phyloP scores from a whole-genome alignment of 441 rosid species.

The Populus hybrid region DNA sequence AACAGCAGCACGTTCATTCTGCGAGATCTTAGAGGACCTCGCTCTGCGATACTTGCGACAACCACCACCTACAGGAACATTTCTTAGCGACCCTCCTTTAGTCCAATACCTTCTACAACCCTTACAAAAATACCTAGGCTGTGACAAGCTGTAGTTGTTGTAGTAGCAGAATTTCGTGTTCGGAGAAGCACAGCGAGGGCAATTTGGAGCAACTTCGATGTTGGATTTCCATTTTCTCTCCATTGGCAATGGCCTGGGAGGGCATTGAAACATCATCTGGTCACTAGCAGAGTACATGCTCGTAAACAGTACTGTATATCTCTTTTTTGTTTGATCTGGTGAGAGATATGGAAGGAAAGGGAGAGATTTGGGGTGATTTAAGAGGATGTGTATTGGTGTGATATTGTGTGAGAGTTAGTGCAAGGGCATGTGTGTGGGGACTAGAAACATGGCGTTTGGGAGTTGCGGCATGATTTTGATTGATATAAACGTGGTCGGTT shows the following conservation, averaged over 20 bases:
- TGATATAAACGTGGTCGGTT: conserved; percentile 47
- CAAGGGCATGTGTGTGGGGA: conserved; percentile 14
- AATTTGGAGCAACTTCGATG: conserved; percentile 41
- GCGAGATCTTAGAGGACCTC: conserved; percentile 25
- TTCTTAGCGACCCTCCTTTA: conserved; percentile 57
- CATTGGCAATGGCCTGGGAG: conserved; percentile 17
- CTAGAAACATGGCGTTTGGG: conserved; percentile 1
- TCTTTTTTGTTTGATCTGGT: background rate
- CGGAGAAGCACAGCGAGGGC: conserved; percentile 63
- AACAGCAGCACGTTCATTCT: background rate
- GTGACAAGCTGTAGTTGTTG: conserved; percentile 63
- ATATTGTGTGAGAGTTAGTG: conserved; percentile 7
- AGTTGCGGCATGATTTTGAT: background rate
- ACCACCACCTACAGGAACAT: conserved; percentile 61
- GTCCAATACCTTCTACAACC: conserved; percentile 33
- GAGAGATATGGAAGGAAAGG: background rate
- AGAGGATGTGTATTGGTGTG: background rate
- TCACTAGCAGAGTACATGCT: conserved; percentile 23
- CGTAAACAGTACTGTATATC: background rate
- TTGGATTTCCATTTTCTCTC: conserved; percentile 31
- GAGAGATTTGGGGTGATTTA: background rate
- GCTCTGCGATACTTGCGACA: conserved; percentile 49
- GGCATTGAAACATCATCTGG: conserved; percentile 25
- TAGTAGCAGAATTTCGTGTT: conserved; percentile 66
- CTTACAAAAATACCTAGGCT: conserved; percentile 61